Percentiles rank a stretch among this genome's conserved stretches.
Conservation (phyloP, 805 yeast species). For the Wickerhamomyces rabaulensis region DNA sequence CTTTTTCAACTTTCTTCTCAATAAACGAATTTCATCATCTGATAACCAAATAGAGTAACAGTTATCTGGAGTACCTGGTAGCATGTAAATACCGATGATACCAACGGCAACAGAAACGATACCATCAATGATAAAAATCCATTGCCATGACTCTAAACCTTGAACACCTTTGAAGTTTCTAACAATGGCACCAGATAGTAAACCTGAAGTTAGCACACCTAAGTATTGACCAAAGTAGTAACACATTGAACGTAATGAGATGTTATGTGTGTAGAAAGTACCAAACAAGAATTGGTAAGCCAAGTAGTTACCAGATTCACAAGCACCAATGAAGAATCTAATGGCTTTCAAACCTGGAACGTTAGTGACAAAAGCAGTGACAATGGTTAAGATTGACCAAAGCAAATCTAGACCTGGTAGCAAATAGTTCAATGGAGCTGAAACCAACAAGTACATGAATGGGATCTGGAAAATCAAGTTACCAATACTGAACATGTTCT, state of each 20-base stretch:
- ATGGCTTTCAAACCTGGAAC: conserved; percentile 52
- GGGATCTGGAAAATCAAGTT: conserved; percentile 62
- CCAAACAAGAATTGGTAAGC: conserved; percentile 57
- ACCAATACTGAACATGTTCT: conserved; percentile 57
- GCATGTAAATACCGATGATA: conserved; percentile 22
- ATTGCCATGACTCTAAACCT: conserved; percentile 57
- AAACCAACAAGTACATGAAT: conserved; percentile 53
- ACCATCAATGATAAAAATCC: conserved; percentile 66
- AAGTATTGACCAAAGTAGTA: conserved; percentile 59
- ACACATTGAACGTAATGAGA: conserved; percentile 55
- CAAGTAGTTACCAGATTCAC: conserved; percentile 66
- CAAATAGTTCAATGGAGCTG: conserved; percentile 43
- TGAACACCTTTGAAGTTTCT: conserved; percentile 35
- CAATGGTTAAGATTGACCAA: conserved; percentile 22
- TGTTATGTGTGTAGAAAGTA: conserved; percentile 50
- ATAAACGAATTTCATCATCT: conserved; percentile 52
- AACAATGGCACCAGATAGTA: conserved; percentile 48
- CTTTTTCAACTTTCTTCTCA: conserved; percentile 38
- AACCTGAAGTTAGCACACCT: conserved; percentile 55
- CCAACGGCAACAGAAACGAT: conserved; percentile 36
- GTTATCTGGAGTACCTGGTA: conserved; percentile 65
- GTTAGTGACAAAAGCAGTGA: conserved; percentile 47
- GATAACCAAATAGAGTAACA: conserved; percentile 50
- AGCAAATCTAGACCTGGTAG: conserved; percentile 46
- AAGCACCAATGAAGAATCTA: conserved; percentile 62